Base-by-base conservation (phyloP, 73 alveolate species). In the Paramecium sexaurelia region DNA sequence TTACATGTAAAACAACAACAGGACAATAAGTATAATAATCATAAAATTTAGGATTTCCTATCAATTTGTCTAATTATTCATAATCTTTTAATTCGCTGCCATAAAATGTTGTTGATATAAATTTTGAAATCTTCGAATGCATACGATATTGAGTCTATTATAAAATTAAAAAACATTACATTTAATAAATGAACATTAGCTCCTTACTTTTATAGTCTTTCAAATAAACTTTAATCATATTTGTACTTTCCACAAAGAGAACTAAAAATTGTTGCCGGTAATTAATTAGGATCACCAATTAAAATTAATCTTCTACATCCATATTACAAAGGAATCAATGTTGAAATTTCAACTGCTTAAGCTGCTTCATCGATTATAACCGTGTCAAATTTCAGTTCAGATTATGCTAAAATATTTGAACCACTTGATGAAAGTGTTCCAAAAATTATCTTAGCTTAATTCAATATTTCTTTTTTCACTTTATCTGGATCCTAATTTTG, bases 281-380 rank as follows among this genome's bases (percentile, higher is more conserved):
- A 91, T 92, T 95, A 89, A 55, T 92, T 94, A 27, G 92, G 95
- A 84, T 95, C 98, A 35, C 98, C 98, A 26, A 95, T 84, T 40
- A 95, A 90, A 17, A 95, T 94, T 22, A 94, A 84, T 85, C 94
- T 75, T 41, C 83, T 87, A 29, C 96, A 68, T 6, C 91, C 91
- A 51, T 85, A 94, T 87, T 92, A 66, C 27, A 95, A 84, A 7
- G 98, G 98, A 10, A 95, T 95, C 24, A 95, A 56, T 1, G 96
- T 87, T 20, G 91, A 45, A 0, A 95, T 55, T 84, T 95, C 98
- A 1, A 92, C 87, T 9, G 96, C 86, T 56, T 95, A 92, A 26
- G 95, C 93, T n/a, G 98, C 98, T 78, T 95, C 98, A 83, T 95
- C 98, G 1, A 95, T 92, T 6, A 95, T 84, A n/a, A 95, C 95